Evolutionary conservation across 208 protist species (phyloP).

Genomic region (Trichomonas gallinae): DNA sequence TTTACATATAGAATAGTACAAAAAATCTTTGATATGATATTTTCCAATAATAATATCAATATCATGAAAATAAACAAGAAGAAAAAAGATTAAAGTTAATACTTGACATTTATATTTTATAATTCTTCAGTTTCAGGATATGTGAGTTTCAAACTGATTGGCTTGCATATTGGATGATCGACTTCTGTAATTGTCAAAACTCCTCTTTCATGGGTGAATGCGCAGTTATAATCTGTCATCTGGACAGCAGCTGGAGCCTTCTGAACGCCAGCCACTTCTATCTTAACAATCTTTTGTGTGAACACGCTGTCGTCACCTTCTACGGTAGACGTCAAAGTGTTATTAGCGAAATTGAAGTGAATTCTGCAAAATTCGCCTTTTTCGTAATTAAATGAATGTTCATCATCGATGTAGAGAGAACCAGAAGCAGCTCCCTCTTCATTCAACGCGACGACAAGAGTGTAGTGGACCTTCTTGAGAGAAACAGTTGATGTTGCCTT

Average conservation of each 20-base stretch:
- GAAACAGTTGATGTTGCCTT: constrained; percentile 58
- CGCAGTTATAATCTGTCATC: not conserved
- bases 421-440: constrained; percentile 10
- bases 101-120: too few species aligned
- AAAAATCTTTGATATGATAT: too few species aligned
- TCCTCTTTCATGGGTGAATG: not conserved
- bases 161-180: not conserved
- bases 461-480: constrained; percentile 52
- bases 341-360: not conserved
- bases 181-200: not conserved
- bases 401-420: constrained; percentile 35
- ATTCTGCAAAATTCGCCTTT: constrained; percentile 5
- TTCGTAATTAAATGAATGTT: constrained; percentile 23
- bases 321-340: not conserved
- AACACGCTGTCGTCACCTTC: not conserved
- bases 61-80: too few species aligned
- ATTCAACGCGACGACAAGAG: constrained; percentile 41
- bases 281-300: not conserved
- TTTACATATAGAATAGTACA: too few species aligned
- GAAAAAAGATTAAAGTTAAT: too few species aligned
- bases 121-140: not conserved
- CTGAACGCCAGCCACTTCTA: not conserved
- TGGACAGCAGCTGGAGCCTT: not conserved
- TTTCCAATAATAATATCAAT: too few species aligned
- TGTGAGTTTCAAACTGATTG: not conserved